Conservation (phyloP, 495 filamentous ascomycete species). For the Acidomyces sp. region DNA sequence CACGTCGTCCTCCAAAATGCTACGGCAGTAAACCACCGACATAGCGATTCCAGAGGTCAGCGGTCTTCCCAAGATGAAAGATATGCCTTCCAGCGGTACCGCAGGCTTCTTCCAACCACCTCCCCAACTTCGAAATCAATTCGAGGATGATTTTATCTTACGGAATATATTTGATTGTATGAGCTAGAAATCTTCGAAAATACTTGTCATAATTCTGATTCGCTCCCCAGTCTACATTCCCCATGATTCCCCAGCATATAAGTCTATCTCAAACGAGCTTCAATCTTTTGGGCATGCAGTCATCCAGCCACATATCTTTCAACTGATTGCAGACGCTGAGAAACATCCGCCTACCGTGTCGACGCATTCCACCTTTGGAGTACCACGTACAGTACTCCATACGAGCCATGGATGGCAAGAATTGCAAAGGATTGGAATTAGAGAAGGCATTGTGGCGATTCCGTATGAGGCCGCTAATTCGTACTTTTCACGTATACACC, state of each 20-base stretch:
- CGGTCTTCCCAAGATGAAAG: too few relatives aligned
- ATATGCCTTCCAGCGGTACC: conserved; percentile 14
- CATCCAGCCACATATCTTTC: conserved; percentile 29
- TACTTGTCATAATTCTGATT: not conserved
- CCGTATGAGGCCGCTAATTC: conserved; percentile 38
- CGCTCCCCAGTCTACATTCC: conserved; percentile 13
- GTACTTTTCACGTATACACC: conserved; percentile 38
- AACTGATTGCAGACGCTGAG: conserved; percentile 46
- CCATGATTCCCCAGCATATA: too few relatives aligned
- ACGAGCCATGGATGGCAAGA: conserved; percentile 45
- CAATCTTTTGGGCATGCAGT: too few relatives aligned
- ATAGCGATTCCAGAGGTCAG: too few relatives aligned
- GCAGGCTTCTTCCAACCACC: conserved; percentile 21
- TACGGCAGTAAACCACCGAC: too few relatives aligned
- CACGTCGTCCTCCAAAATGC: too few relatives aligned
- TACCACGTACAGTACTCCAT: conserved; percentile 35
- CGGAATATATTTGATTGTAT: conserved; percentile 5
- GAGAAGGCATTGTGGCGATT: conserved; percentile 41
- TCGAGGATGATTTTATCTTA: conserved; percentile 13
- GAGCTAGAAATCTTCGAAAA: conserved; percentile 9
- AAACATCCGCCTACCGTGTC: conserved; percentile 41
- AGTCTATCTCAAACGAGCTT: too few relatives aligned
- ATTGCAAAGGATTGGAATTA: conserved; percentile 40
- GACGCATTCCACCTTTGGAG: conserved; percentile 39
- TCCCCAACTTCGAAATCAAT: conserved; percentile 15